phyloP scores from a whole-genome alignment of 139 green algal species.

The Volvox reticuliferus region DNA sequence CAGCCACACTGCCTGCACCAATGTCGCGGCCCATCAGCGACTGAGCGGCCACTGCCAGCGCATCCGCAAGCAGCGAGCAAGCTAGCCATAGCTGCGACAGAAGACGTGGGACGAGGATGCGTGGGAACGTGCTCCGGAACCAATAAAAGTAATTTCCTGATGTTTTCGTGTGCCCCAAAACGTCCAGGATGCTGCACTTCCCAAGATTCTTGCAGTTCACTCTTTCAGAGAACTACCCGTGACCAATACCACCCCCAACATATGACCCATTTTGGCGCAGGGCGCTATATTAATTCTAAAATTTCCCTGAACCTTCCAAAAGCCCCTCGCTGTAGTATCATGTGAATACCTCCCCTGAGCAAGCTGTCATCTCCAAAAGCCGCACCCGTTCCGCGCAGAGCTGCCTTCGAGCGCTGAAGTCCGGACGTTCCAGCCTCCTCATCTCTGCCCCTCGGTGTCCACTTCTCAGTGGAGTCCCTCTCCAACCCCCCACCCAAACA shows the following conservation, averaged over 20 bases:
- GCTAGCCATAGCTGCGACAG: constrained; percentile 81
- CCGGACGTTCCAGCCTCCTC: not conserved
- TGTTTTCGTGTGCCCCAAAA: no score
- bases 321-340: no score
- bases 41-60: constrained; percentile 86
- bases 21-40: constrained; percentile 75
- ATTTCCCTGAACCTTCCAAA: no score
- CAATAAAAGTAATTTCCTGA: no score
- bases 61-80: constrained; percentile 79
- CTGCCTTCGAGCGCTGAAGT: not conserved
- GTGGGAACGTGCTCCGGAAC: not conserved
- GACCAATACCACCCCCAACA: not conserved
- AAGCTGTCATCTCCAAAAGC: not conserved
- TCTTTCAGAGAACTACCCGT: not conserved
- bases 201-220: no score
- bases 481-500: not conserved
- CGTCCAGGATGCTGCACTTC: not conserved
- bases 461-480: not conserved
- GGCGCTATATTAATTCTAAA: no score
- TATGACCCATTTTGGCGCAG: no score
- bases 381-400: not conserved
- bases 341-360: not conserved
- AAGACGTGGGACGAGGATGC: not conserved
- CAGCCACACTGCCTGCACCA: constrained; percentile 40
- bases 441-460: not conserved